These are phyloP conservation scores for Aureobasidium uvarum DNA, from an alignment of 2,329 filamentous ascomycete species.

Conservation along the genomic window DNA sequence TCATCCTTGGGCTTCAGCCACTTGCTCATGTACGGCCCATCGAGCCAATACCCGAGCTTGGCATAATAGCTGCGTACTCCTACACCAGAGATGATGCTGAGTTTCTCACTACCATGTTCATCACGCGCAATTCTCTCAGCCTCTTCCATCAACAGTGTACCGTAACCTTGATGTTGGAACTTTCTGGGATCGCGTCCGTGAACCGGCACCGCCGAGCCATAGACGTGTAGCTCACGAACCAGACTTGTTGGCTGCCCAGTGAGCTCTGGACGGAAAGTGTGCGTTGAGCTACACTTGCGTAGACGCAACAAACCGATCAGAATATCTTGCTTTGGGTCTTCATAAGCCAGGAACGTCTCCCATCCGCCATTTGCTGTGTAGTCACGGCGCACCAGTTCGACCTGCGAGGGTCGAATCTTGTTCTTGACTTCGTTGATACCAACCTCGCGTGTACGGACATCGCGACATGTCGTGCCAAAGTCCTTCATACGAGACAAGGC, in stretches of 20 bases:
- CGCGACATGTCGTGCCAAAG: constrained; percentile 93
- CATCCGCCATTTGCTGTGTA: constrained; percentile 95
- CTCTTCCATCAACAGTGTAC: constrained; percentile 95
- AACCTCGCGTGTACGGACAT: constrained; percentile 93
- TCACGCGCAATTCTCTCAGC: constrained; percentile 92
- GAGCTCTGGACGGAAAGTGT: constrained; percentile 89
- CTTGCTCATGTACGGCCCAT: constrained; percentile 70
- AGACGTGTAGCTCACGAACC: constrained; percentile 93
- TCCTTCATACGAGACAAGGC: constrained; percentile 98
- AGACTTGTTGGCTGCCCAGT: constrained; percentile 83
- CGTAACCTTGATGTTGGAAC: constrained; percentile 98
- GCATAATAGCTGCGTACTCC: constrained; percentile 94
- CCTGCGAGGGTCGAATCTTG: constrained; percentile 94
- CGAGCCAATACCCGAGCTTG: constrained; percentile 88
- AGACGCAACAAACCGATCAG: constrained; percentile 85
- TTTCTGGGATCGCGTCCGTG: constrained; percentile 93
- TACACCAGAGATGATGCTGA: constrained; percentile 96
- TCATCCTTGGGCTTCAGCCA: constrained; percentile 32
- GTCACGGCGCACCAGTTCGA: constrained; percentile 90
- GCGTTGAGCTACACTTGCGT: constrained; percentile 84
- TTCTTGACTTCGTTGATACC: constrained; percentile 99
- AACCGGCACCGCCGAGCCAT: constrained; percentile 94
- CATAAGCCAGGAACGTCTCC: constrained; percentile 98
- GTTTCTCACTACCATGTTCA: constrained; percentile 90
- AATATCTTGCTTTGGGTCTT: constrained; percentile 98